A percentile compares a stretch with the other conserved stretches of the same genome.
phyloP scores from a whole-genome alignment of 257 asterid genomes.

The Capsicum rhomboideum region DNA sequence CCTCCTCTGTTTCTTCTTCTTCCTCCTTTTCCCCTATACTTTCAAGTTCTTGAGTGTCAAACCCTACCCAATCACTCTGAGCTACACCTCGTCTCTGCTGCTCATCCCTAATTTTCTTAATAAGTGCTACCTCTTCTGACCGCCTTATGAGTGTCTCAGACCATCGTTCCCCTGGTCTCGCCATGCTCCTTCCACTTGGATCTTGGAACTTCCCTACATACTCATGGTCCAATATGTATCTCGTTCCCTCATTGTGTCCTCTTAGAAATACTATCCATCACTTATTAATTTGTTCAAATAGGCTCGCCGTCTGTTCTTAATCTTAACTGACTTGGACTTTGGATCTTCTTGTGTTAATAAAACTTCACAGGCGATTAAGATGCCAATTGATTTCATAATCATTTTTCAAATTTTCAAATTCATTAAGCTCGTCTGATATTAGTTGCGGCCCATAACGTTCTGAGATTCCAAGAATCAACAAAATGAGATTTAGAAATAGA shows the following conservation, averaged over 20 bases:
- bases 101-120: slow-evolving; percentile 76
- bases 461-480: slow-evolving; percentile 14
- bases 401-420: slow-evolving; percentile 54
- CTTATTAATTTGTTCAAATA: slow-evolving; percentile 62
- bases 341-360: slow-evolving; percentile 55
- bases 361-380: slow-evolving; percentile 51
- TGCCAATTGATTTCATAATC: slow-evolving; percentile 96
- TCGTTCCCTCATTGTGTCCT: slow-evolving; percentile 97
- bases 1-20: too few relatives aligned
- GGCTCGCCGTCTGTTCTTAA: slow-evolving; percentile 83
- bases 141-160: slow-evolving; percentile 80
- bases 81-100: slow-evolving; percentile 82
- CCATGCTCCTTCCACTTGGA: slow-evolving; percentile 78
- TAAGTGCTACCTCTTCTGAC: slow-evolving; percentile 75
- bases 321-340: slow-evolving; percentile 53
- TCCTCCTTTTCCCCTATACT: slow-evolving; percentile 34
- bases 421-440: slow-evolving; percentile 57
- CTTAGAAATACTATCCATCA: slow-evolving; percentile 74
- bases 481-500: not conserved
- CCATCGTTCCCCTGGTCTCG: slow-evolving; percentile 98
- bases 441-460: slow-evolving; percentile 80
- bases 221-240: slow-evolving; percentile 95
- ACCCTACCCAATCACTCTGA: too few relatives aligned
- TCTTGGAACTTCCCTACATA: slow-evolving; percentile 92
- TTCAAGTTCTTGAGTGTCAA: slow-evolving; percentile 31